Conservation (phyloP, 148 eudicot species). For the Talinum fruticosum region DNA sequence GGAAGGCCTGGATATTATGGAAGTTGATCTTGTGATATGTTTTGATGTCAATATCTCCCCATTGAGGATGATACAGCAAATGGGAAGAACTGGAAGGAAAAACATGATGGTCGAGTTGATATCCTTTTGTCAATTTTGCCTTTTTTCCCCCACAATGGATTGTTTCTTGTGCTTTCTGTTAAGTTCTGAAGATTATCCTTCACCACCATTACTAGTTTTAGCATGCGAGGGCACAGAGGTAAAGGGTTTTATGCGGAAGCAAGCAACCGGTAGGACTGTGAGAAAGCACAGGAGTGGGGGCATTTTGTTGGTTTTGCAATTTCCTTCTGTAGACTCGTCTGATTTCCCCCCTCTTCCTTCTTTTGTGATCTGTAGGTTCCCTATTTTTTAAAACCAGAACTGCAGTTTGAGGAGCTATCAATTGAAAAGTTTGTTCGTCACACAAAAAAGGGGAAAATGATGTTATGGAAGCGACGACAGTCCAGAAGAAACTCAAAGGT, state of each 20-base stretch:
- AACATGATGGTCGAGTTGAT: slow-evolving; percentile 97
- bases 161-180: slow-evolving; percentile 3
- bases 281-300: slow-evolving; percentile 54
- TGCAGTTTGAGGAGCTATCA: slow-evolving; percentile 56
- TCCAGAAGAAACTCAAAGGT: slow-evolving; percentile 45
- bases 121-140: slow-evolving; percentile 53
- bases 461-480: slow-evolving; percentile 33
- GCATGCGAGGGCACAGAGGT: slow-evolving; percentile 91
- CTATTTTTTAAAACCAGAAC: slow-evolving; percentile 74
- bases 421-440: slow-evolving; percentile 77
- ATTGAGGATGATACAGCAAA: slow-evolving; percentile 94
- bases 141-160: not conserved
- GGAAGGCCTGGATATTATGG: slow-evolving; percentile 98
- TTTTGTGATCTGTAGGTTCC: slow-evolving; percentile 56
- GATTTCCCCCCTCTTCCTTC: slow-evolving; percentile 3
- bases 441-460: slow-evolving; percentile 51
- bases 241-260: slow-evolving; percentile 82
- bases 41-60: slow-evolving; percentile 96
- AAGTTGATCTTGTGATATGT: slow-evolving; percentile 97
- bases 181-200: slow-evolving; percentile 36
- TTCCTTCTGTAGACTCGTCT: not conserved
- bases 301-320: not conserved
- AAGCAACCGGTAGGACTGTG: slow-evolving; percentile 55
- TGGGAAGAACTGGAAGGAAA: slow-evolving; percentile 99
- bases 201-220: slow-evolving; percentile 75